Evolutionary conservation across 2,329 filamentous ascomycete genomes (phyloP).

Genomic region (Aphanoascus verrucosus): DNA sequence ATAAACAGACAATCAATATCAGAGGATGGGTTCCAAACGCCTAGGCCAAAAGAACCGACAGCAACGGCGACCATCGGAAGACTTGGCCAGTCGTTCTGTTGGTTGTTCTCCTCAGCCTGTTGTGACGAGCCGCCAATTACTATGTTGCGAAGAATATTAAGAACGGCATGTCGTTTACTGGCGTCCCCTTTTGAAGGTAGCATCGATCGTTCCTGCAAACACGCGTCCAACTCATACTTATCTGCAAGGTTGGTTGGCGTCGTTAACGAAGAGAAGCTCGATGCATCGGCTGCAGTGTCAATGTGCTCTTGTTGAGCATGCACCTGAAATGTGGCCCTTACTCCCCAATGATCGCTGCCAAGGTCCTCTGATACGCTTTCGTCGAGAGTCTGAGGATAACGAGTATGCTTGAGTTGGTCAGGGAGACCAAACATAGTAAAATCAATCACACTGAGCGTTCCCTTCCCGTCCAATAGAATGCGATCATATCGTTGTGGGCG

Average conservation of each 20-base stretch:
- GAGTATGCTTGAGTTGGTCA: constrained; percentile 13
- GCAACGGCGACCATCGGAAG: constrained; percentile 44
- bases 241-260: not conserved
- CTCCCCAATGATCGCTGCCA: constrained; percentile 28
- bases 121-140: not conserved
- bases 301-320: not conserved
- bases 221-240: not conserved
- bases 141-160: constrained; percentile 14
- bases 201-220: constrained; percentile 3
- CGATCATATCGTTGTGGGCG: constrained; percentile 57
- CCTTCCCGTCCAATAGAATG: constrained; percentile 43
- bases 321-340: constrained; percentile 13
- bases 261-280: not conserved
- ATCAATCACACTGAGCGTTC: constrained; percentile 29
- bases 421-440: constrained; percentile 52
- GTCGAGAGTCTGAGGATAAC: not conserved
- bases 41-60: constrained; percentile 56
- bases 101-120: not conserved
- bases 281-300: not conserved
- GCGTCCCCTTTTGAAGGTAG: constrained; percentile 10
- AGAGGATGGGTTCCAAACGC: constrained; percentile 50
- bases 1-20: constrained; percentile 58
- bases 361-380: constrained; percentile 5
- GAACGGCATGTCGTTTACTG: not conserved
- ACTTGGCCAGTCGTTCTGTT: constrained; percentile 17